phyloP scores from a whole-genome alignment of 148 eudicot genomes.

The Chenopodium berlandieri region DNA sequence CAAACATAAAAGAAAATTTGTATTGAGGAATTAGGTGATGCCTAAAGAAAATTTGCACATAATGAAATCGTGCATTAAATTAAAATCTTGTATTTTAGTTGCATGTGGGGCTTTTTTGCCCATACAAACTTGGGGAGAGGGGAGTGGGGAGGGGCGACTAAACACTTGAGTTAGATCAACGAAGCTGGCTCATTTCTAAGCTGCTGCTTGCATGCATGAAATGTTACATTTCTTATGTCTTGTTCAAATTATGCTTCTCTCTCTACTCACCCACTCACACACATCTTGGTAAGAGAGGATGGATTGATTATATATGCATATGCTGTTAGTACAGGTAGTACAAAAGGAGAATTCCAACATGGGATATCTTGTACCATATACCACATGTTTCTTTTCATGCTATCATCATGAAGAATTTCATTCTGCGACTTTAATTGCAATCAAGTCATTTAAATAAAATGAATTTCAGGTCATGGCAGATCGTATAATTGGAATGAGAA shows the following conservation, averaged over 20 bases:
- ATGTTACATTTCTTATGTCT: not conserved
- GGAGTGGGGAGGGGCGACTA: no score
- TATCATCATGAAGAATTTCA: not conserved
- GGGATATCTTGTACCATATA: not conserved
- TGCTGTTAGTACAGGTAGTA: not conserved
- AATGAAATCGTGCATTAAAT: not conserved
- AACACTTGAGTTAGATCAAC: no score
- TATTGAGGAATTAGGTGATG: not conserved
- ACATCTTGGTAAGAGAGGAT: no score
- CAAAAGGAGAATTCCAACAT: not conserved
- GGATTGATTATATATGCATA: no score
- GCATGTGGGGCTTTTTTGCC: not conserved
- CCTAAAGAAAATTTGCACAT: not conserved
- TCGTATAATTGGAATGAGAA: constrained; percentile 92
- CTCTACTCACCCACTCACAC: no score
- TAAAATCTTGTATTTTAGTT: no score
- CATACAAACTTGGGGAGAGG: no score
- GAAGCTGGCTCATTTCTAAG: not conserved
- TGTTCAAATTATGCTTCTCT: no score
- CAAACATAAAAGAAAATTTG: not conserved
- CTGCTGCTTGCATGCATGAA: not conserved
- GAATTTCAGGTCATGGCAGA: constrained; percentile 82
- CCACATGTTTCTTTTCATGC: not conserved
- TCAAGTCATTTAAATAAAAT: not conserved
- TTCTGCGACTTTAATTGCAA: not conserved